Percentiles rank a stretch among this genome's conserved stretches.
Evolutionary conservation across 148 eudicot genomes (phyloP).

Genomic region (Chenopodium berlandieri): DNA sequence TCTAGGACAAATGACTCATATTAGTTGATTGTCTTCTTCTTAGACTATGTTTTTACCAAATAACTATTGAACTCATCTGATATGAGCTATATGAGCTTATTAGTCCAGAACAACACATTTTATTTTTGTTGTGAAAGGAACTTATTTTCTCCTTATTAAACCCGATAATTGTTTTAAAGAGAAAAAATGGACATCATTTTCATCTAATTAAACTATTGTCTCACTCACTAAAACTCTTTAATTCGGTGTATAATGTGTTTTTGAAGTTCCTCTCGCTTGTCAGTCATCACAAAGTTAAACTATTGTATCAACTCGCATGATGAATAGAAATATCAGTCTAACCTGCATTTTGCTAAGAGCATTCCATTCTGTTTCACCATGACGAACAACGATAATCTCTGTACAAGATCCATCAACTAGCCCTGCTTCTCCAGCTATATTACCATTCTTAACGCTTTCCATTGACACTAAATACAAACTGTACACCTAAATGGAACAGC

Average conservation of each 20-base stretch:
- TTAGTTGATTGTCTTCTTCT: no score
- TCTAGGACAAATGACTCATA: no score
- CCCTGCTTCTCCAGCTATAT: not conserved
- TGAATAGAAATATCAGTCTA: not conserved
- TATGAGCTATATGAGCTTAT: not conserved
- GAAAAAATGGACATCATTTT: not conserved
- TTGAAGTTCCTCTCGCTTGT: not conserved
- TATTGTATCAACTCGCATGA: not conserved
- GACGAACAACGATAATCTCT: constrained; percentile 34
- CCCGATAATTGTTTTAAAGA: not conserved
- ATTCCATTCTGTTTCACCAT: constrained; percentile 70
- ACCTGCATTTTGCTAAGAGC: constrained; percentile 66
- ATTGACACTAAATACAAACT: constrained; percentile 7
- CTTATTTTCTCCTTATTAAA: not conserved
- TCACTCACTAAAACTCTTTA: not conserved
- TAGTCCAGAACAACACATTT: not conserved
- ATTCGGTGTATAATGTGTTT: not conserved
- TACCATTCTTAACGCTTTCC: not conserved
- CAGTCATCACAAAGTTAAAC: not conserved
- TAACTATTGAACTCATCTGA: not conserved
- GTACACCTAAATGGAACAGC: not conserved
- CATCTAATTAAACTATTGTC: not conserved
- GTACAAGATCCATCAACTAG: constrained; percentile 3
- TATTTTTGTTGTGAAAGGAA: no score
- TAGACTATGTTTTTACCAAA: no score